These are phyloP conservation scores for Viridothelium virens DNA, from an alignment of 495 filamentous ascomycete genomes.

Conservation along the genomic window DNA sequence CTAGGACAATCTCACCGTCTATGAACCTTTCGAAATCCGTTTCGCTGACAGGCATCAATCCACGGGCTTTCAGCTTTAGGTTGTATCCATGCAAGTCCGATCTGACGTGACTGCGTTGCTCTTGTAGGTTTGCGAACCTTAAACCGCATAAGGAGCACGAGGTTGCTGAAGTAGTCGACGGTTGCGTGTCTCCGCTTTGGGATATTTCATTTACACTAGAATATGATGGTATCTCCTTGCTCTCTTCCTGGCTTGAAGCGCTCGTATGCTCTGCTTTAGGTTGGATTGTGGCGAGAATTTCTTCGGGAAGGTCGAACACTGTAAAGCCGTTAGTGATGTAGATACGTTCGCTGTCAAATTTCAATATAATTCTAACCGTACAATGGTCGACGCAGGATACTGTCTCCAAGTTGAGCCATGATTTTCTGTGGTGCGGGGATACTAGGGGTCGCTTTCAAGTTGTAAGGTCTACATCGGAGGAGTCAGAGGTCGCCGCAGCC, in stretches of 20 bases:
- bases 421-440: background rate
- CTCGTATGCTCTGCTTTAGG: constrained; percentile 21
- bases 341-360: background rate
- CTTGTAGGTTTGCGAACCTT: constrained; percentile 59
- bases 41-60: constrained; percentile 60
- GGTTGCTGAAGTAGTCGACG: constrained; percentile 52
- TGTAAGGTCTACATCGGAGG: background rate
- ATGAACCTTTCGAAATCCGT: constrained; percentile 75
- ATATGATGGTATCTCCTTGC: constrained; percentile 11
- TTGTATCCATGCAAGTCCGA: constrained; percentile 96
- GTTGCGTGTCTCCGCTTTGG: constrained; percentile 36
- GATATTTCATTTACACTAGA: too few species aligned
- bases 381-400: background rate
- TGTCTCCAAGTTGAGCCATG: background rate
- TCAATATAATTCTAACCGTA: background rate
- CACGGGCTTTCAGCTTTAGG: constrained; percentile 76
- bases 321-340: constrained; percentile 16
- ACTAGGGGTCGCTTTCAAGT: background rate
- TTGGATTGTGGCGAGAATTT: constrained; percentile 61
- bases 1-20: constrained; percentile 34
- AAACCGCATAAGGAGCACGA: constrained; percentile 75
- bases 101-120: constrained; percentile 76
- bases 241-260: background rate
- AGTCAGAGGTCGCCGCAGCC: background rate
- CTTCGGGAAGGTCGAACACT: constrained; percentile 82